phyloP scores from a whole-genome alignment of 805 yeast species.

The Metschnikowia cubensis region DNA sequence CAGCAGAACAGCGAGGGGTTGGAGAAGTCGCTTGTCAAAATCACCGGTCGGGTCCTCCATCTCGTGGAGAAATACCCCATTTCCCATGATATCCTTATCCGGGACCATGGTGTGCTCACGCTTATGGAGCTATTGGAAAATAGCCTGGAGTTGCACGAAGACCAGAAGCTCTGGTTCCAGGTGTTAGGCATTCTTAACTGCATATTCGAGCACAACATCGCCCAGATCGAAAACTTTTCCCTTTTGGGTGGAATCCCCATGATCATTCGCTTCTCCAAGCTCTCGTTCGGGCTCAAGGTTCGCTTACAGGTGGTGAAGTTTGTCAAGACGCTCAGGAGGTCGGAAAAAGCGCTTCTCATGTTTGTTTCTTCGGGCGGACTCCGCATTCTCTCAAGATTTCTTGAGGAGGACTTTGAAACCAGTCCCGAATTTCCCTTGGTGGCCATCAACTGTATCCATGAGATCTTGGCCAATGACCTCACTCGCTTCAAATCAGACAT shows the following conservation, averaged over 20 bases:
- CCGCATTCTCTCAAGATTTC: conserved; percentile 39
- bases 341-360: conserved; percentile 34
- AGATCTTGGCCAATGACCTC: conserved; percentile 32
- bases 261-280: conserved; percentile 34
- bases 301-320: conserved; percentile 37
- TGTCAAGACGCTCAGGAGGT: conserved; percentile 28
- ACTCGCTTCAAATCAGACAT: conserved; percentile 40
- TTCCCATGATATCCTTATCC: conserved; percentile 37
- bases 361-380: conserved; percentile 47
- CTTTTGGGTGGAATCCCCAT: conserved; percentile 43
- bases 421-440: conserved; percentile 37
- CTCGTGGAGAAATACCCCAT: conserved; percentile 36
- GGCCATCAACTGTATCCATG: conserved; percentile 34
- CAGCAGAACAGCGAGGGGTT: conserved; percentile 30
- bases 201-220: conserved; percentile 27
- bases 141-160: conserved; percentile 28
- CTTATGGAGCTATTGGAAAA: conserved; percentile 37
- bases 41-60: conserved; percentile 37
- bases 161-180: conserved; percentile 35
- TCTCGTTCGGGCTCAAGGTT: conserved; percentile 27
- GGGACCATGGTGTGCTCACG: conserved; percentile 40
- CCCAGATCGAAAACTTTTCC: conserved; percentile 39
- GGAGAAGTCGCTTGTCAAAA: conserved; percentile 26
- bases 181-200: conserved; percentile 32
- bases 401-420: conserved; percentile 43